Evolutionary conservation across 176 grass and related monocot species (phyloP).

Genomic region (Tillandsia fasciculata): DNA sequence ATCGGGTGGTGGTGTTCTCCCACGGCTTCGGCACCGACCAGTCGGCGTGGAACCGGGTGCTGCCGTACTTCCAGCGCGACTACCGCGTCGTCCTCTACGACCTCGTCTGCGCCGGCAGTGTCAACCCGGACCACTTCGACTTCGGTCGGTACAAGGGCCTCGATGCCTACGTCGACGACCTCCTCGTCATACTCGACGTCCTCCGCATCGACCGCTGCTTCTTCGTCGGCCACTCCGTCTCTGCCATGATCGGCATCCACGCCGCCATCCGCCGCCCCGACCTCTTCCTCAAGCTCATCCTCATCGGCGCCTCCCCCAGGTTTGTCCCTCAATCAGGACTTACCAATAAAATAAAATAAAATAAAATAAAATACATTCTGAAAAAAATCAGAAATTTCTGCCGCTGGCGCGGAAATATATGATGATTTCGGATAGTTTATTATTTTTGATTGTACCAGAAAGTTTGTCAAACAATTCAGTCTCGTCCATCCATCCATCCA

Average conservation of each 20-base stretch:
- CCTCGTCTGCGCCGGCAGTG: slow-evolving; percentile 88
- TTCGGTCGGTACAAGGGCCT: slow-evolving; percentile 75
- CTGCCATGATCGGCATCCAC: slow-evolving; percentile 95
- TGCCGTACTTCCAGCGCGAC: slow-evolving; percentile 73
- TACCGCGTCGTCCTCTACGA: slow-evolving; percentile 90
- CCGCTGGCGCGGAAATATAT: too few relatives aligned
- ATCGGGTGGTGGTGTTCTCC: slow-evolving; percentile 77
- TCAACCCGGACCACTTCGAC: slow-evolving; percentile 94
- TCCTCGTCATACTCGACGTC: slow-evolving; percentile 66
- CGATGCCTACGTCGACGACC: slow-evolving; percentile 89
- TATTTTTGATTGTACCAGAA: neutral
- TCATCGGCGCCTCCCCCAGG: slow-evolving; percentile 85
- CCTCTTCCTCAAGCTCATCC: slow-evolving; percentile 78
- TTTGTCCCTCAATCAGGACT: neutral
- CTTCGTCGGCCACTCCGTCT: slow-evolving; percentile 92
- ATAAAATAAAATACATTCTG: too few relatives aligned
- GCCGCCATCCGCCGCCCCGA: slow-evolving; percentile 77
- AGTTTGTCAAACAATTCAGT: too few relatives aligned
- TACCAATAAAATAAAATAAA: too few relatives aligned
- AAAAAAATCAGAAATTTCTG: too few relatives aligned
- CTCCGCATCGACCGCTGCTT: slow-evolving; percentile 62
- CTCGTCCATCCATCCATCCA: too few relatives aligned
- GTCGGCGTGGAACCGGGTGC: slow-evolving; percentile 87
- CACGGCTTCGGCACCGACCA: slow-evolving; percentile 98
- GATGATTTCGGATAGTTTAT: neutral